Evolutionary conservation across 768 basidiomycete species (phyloP), one percentile per base, ranked within the genome.

Genomic region (Mycena chlorophos): DNA sequence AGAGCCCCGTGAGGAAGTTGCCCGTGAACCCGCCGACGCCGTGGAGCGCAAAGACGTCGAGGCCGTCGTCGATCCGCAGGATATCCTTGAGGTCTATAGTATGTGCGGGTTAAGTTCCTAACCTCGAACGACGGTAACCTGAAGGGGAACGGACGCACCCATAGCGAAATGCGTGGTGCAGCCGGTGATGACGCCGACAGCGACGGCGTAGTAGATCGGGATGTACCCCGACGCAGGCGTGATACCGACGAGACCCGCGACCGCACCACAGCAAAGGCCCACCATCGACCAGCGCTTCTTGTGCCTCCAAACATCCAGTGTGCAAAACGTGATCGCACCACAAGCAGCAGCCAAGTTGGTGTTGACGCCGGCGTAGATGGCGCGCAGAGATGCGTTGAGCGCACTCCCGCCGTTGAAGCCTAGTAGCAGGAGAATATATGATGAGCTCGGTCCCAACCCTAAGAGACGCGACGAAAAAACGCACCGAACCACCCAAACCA

Each of bases 401-500:
- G 94, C 94, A 14, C 86, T 89, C 17, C 96, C 96, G 5, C 95
- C 95, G 71, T 94, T 95, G 80, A 94, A 95, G 1, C 91, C n/a
- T n/a, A n/a, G n/a, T n/a, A n/a, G n/a, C n/a, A n/a, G n/a, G n/a
- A n/a, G n/a, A n/a, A n/a, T n/a, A n/a, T n/a, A n/a, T n/a, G n/a
- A n/a, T n/a, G n/a, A n/a, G n/a, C n/a, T n/a, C n/a, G n/a, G n/a
- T n/a, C n/a, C n/a, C n/a, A n/a, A n/a, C n/a, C n/a, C n/a, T n/a
- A n/a, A n/a, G n/a, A n/a, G n/a, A n/a, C n/a, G n/a, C n/a, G n/a
- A n/a, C n/a, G n/a, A n/a, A n/a, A n/a, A n/a, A n/a, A n/a, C n/a
- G n/a, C n/a, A n/a, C n/a, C 92, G 58, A 96, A 92, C 95, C 95
- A 98, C 4, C 58, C 58, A 55, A 93, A 91, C 93, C 94, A 97